phyloP scores from a whole-genome alignment of 257 asterid species.

The Striga asiatica region DNA sequence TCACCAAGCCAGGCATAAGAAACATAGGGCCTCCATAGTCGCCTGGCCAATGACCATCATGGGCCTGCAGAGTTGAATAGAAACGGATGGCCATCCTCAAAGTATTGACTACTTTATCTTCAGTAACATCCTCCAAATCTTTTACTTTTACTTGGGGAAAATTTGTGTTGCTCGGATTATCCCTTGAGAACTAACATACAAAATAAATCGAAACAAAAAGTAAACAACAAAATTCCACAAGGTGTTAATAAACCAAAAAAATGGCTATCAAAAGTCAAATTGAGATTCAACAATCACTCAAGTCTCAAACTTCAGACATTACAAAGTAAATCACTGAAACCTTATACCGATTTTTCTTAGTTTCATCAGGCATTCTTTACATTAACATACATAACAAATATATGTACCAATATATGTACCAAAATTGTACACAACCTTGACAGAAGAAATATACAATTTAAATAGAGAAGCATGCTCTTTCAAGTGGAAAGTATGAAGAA shows the following conservation, averaged over 20 bases:
- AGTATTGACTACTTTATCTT: slow-evolving; percentile 55
- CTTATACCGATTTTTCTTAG: background rate
- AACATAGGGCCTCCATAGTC: slow-evolving; percentile 99
- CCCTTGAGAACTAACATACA: slow-evolving; percentile 66
- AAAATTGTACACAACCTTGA: background rate
- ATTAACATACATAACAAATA: background rate
- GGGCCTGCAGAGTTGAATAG: slow-evolving; percentile 77
- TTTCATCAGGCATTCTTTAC: background rate
- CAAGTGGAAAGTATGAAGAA: background rate
- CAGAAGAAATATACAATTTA: background rate
- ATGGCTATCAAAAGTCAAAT: background rate
- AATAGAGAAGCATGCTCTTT: background rate
- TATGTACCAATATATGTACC: background rate
- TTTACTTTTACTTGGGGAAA: slow-evolving; percentile 69
- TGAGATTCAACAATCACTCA: background rate
- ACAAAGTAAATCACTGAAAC: background rate
- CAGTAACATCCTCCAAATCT: slow-evolving; percentile 63
- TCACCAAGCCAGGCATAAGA: slow-evolving; percentile 94
- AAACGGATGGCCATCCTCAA: slow-evolving; percentile 70
- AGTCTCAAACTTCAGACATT: background rate
- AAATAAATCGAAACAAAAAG: slow-evolving; percentile 9
- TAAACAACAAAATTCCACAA: slow-evolving; percentile 14
- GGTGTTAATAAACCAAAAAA: background rate
- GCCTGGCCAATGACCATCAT: slow-evolving; percentile 97
- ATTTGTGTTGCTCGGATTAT: slow-evolving; percentile 31